Evolutionary conservation across 345 rosid genomes (phyloP), one percentile per base, ranked within the genome.

Genomic region (Firmiana major): DNA sequence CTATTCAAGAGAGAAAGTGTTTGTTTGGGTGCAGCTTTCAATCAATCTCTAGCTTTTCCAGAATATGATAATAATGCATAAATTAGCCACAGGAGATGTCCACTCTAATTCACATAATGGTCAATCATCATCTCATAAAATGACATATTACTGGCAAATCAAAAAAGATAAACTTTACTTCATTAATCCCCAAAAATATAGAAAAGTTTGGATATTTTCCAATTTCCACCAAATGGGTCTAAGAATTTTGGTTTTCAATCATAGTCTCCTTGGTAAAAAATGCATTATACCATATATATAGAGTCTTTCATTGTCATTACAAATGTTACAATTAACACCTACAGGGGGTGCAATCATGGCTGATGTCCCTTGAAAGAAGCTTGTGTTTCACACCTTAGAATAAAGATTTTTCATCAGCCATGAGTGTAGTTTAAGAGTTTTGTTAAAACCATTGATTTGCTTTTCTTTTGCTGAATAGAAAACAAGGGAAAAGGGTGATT

Each of bases 121-220:
- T 77, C 85, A 87, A 85, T 87, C 88, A 87, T 88, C 79, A 77
- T 78, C 81, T 87, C 85, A 84, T 80, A 76, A 43, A 81, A 71
- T 28, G 69, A 76, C 75, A 81, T 42, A 34, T n/a, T n/a, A n/a
- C n/a, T n/a, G n/a, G n/a, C n/a, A n/a, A n/a, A n/a, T n/a, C n/a
- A n/a, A n/a, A n/a, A n/a, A n/a, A n/a, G n/a, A n/a, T n/a, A n/a
- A n/a, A n/a, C 34, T 16, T 31, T 15, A 73, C 1, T 54, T 34
- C n/a, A 3, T 31, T 77, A 66, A 70, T 58, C 24, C 34, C 77
- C 70, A 72, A 16, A 81, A 74, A 75, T 82, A 45, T 21, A 71
- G 55, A 43, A 69, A 60, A 74, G 69, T 8, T 21, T 16, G 65
- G n/a, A 51, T 48, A 13, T 48, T 63, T 75, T 9, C 63, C 22